Conservation (phyloP, 1,284 basidiomycete genomes). For the Mycosarcoma mackinlayi region DNA sequence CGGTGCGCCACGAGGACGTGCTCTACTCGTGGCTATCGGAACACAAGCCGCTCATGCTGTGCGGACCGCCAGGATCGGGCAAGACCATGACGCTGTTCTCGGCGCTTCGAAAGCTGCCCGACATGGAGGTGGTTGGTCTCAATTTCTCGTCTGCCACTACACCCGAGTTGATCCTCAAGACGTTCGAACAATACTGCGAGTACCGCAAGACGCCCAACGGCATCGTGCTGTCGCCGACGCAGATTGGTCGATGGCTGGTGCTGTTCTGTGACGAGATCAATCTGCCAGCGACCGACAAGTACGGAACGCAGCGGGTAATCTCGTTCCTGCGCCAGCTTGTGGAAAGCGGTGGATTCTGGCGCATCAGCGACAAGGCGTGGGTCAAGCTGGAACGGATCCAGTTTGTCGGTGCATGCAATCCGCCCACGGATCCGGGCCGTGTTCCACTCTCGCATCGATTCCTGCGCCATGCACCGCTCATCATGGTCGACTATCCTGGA, state of each 20-base stretch:
- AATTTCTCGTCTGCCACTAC: conserved; percentile 99
- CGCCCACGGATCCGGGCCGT: conserved; percentile 98
- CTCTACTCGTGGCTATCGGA: conserved; percentile 98
- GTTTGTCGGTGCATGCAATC: conserved; percentile 99
- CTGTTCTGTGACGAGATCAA: conserved; percentile 99
- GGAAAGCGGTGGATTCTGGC: conserved; percentile 94
- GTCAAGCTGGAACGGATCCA: conserved; percentile 97
- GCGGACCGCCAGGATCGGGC: conserved; percentile 97
- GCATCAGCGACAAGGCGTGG: conserved; percentile 94
- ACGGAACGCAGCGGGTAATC: conserved; percentile 97
- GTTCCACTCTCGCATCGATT: conserved; percentile 97
- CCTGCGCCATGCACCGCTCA: conserved; percentile 95
- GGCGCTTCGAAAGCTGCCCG: conserved; percentile 93
- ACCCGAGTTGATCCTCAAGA: conserved; percentile 96
- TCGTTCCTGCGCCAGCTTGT: conserved; percentile 98
- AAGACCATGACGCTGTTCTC: conserved; percentile 99
- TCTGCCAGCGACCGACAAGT: conserved; percentile 94
- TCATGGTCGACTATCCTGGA: conserved; percentile 99
- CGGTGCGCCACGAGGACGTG: conserved; percentile 97
- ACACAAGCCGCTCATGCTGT: conserved; percentile 97
- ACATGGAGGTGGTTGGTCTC: conserved; percentile 98
- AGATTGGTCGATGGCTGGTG: conserved; percentile 97
- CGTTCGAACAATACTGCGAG: conserved; percentile 99
- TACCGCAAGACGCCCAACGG: conserved; percentile 98
- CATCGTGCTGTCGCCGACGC: conserved; percentile 88